These are phyloP conservation scores for Daedaleopsis sinensis DNA, from an alignment of 768 basidiomycete genomes.

Conservation along the genomic window DNA sequence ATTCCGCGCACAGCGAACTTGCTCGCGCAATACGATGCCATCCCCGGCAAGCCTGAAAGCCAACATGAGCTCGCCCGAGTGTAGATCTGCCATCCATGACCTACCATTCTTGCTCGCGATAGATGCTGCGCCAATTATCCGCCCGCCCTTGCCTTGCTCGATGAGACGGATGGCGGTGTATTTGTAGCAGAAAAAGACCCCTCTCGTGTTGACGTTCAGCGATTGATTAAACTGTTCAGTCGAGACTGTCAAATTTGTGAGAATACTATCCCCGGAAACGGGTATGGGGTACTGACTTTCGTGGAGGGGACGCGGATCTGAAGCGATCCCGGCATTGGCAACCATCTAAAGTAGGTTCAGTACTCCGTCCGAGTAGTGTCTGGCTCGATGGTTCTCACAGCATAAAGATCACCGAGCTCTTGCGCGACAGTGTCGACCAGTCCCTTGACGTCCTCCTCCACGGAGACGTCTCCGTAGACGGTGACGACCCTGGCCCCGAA, in stretches of 20 bases:
- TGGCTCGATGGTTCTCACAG: constrained; percentile 37
- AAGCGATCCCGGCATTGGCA: constrained; percentile 32
- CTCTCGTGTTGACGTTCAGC: constrained; percentile 43
- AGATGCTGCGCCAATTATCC: constrained; percentile 41
- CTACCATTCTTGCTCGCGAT: constrained; percentile 26
- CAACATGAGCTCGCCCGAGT: not conserved
- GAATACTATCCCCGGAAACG: not conserved
- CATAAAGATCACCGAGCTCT: constrained; percentile 47
- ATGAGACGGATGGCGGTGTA: constrained; percentile 44
- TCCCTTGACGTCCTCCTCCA: constrained; percentile 42
- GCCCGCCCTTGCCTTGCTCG: constrained; percentile 41
- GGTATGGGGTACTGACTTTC: constrained; percentile 7
- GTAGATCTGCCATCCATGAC: not conserved
- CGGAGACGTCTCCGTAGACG: constrained; percentile 44
- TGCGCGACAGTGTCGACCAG: constrained; percentile 38
- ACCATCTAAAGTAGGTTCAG: constrained; percentile 24
- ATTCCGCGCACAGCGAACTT: constrained; percentile 35
- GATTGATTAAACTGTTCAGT: constrained; percentile 37
- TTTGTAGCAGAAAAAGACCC: constrained; percentile 45
- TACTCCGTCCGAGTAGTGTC: not conserved
- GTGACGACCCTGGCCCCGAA: constrained; percentile 26
- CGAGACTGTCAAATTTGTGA: constrained; percentile 14
- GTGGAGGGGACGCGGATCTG: constrained; percentile 7
- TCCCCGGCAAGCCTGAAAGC: not conserved
- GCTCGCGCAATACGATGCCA: constrained; percentile 28